phyloP scores from a whole-genome alignment of 2,329 filamentous ascomycete genomes.

The Penicillium vulpinum region DNA sequence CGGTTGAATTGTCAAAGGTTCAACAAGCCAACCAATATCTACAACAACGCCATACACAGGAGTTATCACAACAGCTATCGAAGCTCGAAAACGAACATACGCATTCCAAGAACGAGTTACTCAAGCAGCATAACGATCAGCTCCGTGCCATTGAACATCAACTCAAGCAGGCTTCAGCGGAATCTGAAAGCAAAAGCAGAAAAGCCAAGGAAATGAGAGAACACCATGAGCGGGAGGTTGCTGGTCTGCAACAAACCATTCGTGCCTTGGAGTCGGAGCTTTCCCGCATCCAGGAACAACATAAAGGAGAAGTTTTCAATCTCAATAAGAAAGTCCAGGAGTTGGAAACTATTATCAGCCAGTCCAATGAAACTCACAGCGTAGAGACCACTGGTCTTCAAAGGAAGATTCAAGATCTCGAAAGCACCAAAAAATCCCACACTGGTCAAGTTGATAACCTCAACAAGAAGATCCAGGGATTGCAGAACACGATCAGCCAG shows the following conservation, averaged over 20 bases:
- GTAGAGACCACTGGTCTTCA: constrained; percentile 62
- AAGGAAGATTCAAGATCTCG: constrained; percentile 59
- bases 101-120: constrained; percentile 42
- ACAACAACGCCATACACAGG: constrained; percentile 68
- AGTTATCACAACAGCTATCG: constrained; percentile 51
- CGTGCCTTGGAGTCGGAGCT: constrained; percentile 57
- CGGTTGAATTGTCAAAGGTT: constrained; percentile 58
- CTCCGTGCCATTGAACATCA: constrained; percentile 51
- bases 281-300: constrained; percentile 50
- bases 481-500: constrained; percentile 53
- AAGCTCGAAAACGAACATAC: constrained; percentile 51
- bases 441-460: constrained; percentile 61
- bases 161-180: constrained; percentile 45
- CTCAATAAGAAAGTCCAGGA: constrained; percentile 59
- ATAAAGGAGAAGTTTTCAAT: constrained; percentile 59
- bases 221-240: constrained; percentile 60
- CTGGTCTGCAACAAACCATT: constrained; percentile 63
- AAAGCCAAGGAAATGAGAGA: constrained; percentile 34
- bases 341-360: constrained; percentile 50
- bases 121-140: constrained; percentile 48
- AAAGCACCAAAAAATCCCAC: constrained; percentile 47
- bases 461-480: constrained; percentile 50
- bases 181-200: constrained; percentile 41
- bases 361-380: constrained; percentile 62
- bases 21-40: constrained; percentile 69